phyloP scores from a whole-genome alignment of 1,284 basidiomycete genomes.

The Chondrostereum purpureum region DNA sequence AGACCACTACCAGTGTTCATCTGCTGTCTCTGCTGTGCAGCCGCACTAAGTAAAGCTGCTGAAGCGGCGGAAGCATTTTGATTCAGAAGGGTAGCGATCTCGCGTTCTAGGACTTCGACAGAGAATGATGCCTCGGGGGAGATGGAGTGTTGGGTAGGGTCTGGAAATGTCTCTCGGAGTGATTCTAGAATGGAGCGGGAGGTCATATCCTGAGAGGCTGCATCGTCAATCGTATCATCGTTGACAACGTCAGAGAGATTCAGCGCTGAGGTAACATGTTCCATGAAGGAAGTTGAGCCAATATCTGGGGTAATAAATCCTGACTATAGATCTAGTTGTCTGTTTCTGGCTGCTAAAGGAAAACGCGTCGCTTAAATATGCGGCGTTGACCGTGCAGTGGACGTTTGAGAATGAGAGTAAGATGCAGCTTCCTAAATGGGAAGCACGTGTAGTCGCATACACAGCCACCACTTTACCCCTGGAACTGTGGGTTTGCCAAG shows the following conservation, averaged over 20 bases:
- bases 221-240: constrained; percentile 54
- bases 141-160: constrained; percentile 25
- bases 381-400: too few relatives aligned
- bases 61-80: constrained; percentile 63
- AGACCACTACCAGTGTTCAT: constrained; percentile 18
- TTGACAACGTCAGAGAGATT: constrained; percentile 75
- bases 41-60: constrained; percentile 50
- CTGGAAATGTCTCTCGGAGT: constrained; percentile 20
- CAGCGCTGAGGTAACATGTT: constrained; percentile 55
- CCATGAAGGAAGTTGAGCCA: constrained; percentile 32
- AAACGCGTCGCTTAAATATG: background rate
- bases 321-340: too few relatives aligned
- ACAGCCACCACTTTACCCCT: background rate
- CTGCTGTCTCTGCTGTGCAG: constrained; percentile 50
- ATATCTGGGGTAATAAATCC: background rate
- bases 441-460: too few relatives aligned
- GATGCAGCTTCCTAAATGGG: too few relatives aligned
- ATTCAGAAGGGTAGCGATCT: constrained; percentile 62
- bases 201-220: constrained; percentile 14
- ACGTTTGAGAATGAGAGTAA: too few relatives aligned
- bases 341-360: too few relatives aligned
- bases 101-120: constrained; percentile 68
- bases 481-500: constrained; percentile 8
- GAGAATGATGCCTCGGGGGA: constrained; percentile 37
- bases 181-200: constrained; percentile 18